Percentiles rank a stretch among this genome's conserved stretches.
These are phyloP conservation scores for Luffa aegyptiaca DNA, from an alignment of 306 rosid species.

Conservation along the genomic window DNA sequence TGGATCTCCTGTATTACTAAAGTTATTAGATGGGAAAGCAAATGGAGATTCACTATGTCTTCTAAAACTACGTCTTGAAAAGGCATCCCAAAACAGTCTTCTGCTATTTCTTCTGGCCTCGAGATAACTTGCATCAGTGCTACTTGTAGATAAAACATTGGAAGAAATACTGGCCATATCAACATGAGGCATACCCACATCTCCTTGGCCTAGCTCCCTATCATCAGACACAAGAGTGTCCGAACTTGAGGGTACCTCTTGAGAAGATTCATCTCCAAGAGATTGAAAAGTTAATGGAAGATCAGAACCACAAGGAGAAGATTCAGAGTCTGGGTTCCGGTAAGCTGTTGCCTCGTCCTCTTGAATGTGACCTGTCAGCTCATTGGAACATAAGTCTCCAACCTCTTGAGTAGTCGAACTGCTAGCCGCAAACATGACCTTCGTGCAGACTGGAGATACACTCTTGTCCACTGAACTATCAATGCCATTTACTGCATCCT, in stretches of 20 bases:
- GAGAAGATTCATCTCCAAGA: conserved; percentile 42
- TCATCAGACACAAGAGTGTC: conserved; percentile 67
- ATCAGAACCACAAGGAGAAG: conserved; percentile 38
- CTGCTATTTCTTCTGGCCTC: conserved; percentile 76
- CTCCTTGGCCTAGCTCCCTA: conserved; percentile 53
- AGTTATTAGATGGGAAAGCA: conserved; percentile 51
- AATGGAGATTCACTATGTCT: conserved; percentile 69
- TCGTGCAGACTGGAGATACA: conserved; percentile 31
- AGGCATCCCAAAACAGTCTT: conserved; percentile 83
- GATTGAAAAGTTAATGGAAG: conserved; percentile 33
- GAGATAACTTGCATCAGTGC: conserved; percentile 32
- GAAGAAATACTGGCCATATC: conserved; percentile 80
- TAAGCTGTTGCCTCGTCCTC: conserved; percentile 16
- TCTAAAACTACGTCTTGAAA: conserved; percentile 78
- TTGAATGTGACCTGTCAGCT: conserved; percentile 37
- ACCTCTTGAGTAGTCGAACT: conserved; percentile 39
- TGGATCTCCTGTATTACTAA: conserved; percentile 53
- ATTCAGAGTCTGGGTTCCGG: conserved; percentile 23
- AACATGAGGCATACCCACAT: conserved; percentile 57
- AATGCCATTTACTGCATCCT: conserved; percentile 47
- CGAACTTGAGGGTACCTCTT: conserved; percentile 55
- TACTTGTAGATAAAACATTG: conserved; percentile 46
- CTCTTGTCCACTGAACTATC: conserved; percentile 45
- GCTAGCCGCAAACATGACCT: conserved; percentile 31
- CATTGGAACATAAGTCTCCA: conserved; percentile 27